These are phyloP conservation scores for Lasiodiplodia gonubiensis DNA, from an alignment of 2,329 filamentous ascomycete species.

Conservation along the genomic window DNA sequence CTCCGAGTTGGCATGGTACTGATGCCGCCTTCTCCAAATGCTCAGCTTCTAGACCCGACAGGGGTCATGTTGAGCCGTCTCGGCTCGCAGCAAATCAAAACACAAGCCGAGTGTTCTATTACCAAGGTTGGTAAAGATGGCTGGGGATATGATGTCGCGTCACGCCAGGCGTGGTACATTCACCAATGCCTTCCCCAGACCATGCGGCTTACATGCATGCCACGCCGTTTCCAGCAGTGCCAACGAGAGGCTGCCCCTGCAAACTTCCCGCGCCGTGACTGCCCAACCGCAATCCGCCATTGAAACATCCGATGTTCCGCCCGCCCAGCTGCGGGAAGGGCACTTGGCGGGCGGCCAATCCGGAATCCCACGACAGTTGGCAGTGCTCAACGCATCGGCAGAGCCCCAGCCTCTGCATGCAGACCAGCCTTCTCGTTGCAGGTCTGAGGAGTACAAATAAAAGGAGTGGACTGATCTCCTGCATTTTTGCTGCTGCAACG, in stretches of 20 bases:
- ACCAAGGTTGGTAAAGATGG: conserved; percentile 10
- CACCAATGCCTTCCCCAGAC: background rate
- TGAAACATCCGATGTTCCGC: background rate
- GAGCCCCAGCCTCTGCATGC: background rate
- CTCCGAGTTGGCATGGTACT: background rate
- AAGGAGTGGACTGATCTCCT: background rate
- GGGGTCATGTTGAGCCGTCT: background rate
- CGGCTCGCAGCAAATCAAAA: background rate
- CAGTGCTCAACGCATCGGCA: background rate
- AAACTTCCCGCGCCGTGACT: background rate
- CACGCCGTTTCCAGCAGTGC: background rate
- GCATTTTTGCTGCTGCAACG: background rate
- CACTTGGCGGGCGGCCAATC: conserved; percentile 4
- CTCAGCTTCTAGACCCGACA: background rate
- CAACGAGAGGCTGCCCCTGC: background rate
- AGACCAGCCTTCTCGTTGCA: conserved; percentile 8
- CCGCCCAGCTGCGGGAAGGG: background rate
- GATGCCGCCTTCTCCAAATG: background rate
- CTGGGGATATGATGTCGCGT: background rate
- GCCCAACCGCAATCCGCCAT: background rate
- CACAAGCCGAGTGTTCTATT: background rate
- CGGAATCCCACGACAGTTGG: conserved; percentile 6
- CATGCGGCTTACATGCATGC: conserved; percentile 14
- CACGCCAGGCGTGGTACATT: background rate
- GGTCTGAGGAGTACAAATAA: background rate